Conservation (phyloP, 1,284 basidiomycete genomes). For the Fistulina hepatica region DNA sequence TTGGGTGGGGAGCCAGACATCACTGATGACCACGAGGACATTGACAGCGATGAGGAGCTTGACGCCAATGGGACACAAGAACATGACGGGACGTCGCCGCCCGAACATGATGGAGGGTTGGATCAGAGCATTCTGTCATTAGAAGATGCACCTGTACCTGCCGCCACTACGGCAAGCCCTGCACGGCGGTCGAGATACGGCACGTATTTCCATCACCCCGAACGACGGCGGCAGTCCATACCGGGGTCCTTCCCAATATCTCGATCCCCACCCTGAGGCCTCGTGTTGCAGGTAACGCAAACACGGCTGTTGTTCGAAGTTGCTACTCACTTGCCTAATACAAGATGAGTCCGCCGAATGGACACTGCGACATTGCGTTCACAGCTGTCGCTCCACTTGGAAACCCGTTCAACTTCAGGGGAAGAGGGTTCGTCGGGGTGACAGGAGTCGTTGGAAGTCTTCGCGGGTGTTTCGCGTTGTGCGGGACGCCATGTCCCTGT, state of each 20-base stretch:
- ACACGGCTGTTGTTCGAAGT: too few relatives aligned
- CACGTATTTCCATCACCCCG: constrained; percentile 69
- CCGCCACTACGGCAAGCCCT: constrained; percentile 19
- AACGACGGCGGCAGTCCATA: constrained; percentile 44
- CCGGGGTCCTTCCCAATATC: constrained; percentile 45
- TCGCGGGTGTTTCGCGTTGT: too few relatives aligned
- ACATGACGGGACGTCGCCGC: neutral
- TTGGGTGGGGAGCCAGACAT: constrained; percentile 37
- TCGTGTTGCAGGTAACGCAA: too few relatives aligned
- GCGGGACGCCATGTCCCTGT: too few relatives aligned
- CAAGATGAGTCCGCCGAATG: too few relatives aligned
- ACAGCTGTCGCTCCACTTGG: too few relatives aligned
- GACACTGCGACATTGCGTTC: too few relatives aligned
- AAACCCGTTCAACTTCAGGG: too few relatives aligned
- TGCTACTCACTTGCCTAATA: too few relatives aligned
- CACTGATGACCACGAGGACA: constrained; percentile 23
- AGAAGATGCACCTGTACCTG: constrained; percentile 10
- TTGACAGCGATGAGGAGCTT: constrained; percentile 15
- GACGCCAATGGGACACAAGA: constrained; percentile 2
- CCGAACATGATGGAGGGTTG: neutral
- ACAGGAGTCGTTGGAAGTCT: too few relatives aligned
- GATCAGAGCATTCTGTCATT: constrained; percentile 3
- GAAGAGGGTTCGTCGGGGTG: too few relatives aligned
- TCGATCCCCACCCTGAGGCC: too few relatives aligned
- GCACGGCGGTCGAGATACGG: constrained; percentile 39